Evolutionary conservation across 768 basidiomycete genomes (phyloP).

Genomic region (Saitozyma sp.): DNA sequence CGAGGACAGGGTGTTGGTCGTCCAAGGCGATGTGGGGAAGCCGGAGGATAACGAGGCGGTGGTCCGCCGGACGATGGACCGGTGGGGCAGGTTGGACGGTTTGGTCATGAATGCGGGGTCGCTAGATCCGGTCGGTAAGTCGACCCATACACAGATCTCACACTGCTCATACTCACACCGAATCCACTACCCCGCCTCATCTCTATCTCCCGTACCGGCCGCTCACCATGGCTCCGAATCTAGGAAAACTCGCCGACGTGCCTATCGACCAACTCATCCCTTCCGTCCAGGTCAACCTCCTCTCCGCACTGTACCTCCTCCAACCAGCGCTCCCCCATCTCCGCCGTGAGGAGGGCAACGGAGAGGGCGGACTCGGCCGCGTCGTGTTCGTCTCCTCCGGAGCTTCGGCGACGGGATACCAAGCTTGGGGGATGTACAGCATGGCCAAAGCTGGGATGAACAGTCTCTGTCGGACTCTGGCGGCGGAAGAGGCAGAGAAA

Average conservation of each 20-base stretch:
- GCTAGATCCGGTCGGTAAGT: slow-evolving; percentile 65
- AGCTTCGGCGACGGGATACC: slow-evolving; percentile 66
- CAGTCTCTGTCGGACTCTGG: slow-evolving; percentile 79
- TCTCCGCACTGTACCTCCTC: slow-evolving; percentile 73
- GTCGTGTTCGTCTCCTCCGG: slow-evolving; percentile 86
- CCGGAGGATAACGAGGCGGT: slow-evolving; percentile 53
- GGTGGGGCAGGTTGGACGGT: slow-evolving; percentile 68
- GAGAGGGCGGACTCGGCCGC: slow-evolving; percentile 42
- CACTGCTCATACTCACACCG: no score
- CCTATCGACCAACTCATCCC: slow-evolving; percentile 2
- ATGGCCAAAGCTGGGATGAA: slow-evolving; percentile 89
- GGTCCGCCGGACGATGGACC: slow-evolving; percentile 60
- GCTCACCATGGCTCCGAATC: slow-evolving; percentile 49
- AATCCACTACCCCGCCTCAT: background rate
- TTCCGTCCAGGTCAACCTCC: slow-evolving; percentile 80
- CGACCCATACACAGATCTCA: slow-evolving; percentile 54
- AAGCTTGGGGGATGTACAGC: slow-evolving; percentile 70
- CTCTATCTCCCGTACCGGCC: background rate
- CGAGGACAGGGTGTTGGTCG: slow-evolving; percentile 23
- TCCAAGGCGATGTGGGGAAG: slow-evolving; percentile 62
- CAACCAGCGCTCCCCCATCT: slow-evolving; percentile 69
- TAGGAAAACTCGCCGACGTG: slow-evolving; percentile 31
- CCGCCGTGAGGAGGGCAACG: slow-evolving; percentile 57
- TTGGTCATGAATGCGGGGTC: slow-evolving; percentile 83
- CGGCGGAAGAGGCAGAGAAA: slow-evolving; percentile 71